Conservation (phyloP, 192 early-diverging fungal genomes). For the Podila epigama region DNA sequence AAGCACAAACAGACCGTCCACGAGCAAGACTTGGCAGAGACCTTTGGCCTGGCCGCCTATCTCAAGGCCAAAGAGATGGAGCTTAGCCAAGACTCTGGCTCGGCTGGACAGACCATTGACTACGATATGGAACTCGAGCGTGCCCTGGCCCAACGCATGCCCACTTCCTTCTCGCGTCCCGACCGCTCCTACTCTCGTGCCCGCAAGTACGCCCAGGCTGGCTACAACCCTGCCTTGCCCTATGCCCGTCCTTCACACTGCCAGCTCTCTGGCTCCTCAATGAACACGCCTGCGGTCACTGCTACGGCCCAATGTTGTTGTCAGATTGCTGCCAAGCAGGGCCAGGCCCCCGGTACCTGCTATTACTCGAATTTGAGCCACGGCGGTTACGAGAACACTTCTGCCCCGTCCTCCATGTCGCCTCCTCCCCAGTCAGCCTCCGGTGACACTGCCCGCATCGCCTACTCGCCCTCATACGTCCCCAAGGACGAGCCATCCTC, state of each 20-base stretch:
- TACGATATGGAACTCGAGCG: constrained; percentile 45
- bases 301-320: constrained; percentile 35
- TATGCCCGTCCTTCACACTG: constrained; percentile 42
- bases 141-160: constrained; percentile 35
- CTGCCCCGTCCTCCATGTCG: constrained; percentile 23
- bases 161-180: constrained; percentile 41
- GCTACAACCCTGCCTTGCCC: constrained; percentile 31
- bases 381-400: neutral
- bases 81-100: neutral
- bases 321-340: constrained; percentile 32
- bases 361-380: constrained; percentile 11
- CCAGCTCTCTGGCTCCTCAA: neutral
- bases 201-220: constrained; percentile 46
- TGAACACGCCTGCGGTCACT: neutral
- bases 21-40: constrained; percentile 43
- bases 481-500: constrained; percentile 12
- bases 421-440: constrained; percentile 15
- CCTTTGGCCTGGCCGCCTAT: constrained; percentile 44
- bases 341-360: constrained; percentile 34
- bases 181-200: constrained; percentile 39
- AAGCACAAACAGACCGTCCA: constrained; percentile 47
- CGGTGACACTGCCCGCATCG: constrained; percentile 15
- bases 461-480: constrained; percentile 33
- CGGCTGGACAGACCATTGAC: constrained; percentile 25
- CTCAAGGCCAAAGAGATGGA: constrained; percentile 48